These are phyloP conservation scores for Cercophora samala DNA, from an alignment of 495 filamentous ascomycete genomes.

Conservation along the genomic window DNA sequence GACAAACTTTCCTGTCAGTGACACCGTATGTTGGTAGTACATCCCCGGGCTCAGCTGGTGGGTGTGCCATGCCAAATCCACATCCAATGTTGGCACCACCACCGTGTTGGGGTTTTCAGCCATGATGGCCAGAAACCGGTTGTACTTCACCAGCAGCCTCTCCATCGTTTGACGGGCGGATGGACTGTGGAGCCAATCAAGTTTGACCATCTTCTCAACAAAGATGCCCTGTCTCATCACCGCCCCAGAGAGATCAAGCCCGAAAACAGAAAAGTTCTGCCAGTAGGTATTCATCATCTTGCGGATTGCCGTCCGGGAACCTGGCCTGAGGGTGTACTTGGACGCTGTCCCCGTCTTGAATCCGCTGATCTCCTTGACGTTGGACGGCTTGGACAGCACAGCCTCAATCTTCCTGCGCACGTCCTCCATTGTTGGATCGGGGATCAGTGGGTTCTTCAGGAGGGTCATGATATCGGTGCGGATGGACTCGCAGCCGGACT, in stretches of 20 bases:
- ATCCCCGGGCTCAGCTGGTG: slow-evolving; percentile 60
- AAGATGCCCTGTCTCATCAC: slow-evolving; percentile 80
- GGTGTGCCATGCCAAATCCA: slow-evolving; percentile 84
- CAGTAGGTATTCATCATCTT: slow-evolving; percentile 80
- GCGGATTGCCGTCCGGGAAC: slow-evolving; percentile 53
- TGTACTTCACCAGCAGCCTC: slow-evolving; percentile 66
- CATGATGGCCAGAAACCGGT: slow-evolving; percentile 67
- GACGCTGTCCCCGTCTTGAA: neutral
- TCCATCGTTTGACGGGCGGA: slow-evolving; percentile 60
- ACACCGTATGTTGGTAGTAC: slow-evolving; percentile 59
- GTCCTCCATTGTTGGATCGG: slow-evolving; percentile 40
- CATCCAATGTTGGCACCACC: slow-evolving; percentile 78
- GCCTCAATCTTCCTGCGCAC: slow-evolving; percentile 45
- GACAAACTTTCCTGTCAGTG: slow-evolving; percentile 52
- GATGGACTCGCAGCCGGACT: slow-evolving; percentile 32
- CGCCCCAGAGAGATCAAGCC: slow-evolving; percentile 71
- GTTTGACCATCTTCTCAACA: slow-evolving; percentile 75
- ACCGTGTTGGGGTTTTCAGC: slow-evolving; percentile 45
- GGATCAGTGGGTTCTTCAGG: slow-evolving; percentile 23
- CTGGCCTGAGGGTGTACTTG: slow-evolving; percentile 20
- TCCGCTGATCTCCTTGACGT: slow-evolving; percentile 33
- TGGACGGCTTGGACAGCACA: slow-evolving; percentile 29
- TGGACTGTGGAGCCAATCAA: slow-evolving; percentile 73
- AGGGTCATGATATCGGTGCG: slow-evolving; percentile 36
- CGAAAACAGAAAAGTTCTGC: slow-evolving; percentile 68